Base-by-base conservation (phyloP, 306 rosid genomes). In the Comarum palustre region DNA sequence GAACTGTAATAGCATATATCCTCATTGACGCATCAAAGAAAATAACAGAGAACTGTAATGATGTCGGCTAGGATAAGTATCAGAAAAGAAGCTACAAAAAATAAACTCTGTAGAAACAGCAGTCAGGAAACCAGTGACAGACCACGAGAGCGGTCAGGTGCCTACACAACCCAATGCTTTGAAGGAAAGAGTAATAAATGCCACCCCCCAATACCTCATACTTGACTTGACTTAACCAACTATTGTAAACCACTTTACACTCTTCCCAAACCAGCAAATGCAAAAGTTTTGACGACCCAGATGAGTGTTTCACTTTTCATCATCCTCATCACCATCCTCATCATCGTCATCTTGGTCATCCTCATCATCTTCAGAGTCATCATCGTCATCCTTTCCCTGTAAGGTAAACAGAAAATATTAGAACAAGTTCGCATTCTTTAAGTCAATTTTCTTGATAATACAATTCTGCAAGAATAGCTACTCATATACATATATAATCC, bases 321-420 rank as follows among this genome's bases (percentile, higher is more conserved):
- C 88, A 0, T 80, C 89, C 46, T 86, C 88, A 8, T 78, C 91
- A 1, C 77, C 88, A 5, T 76, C 96, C 0, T 86, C 90, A 0
- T 87, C 92, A 0, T 86, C 88, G 4, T 88, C 92, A 0, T 83
- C 93, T 0, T 88, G 79, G 5, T 85, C 97, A 4, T 88, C 84
- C 0, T 90, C 91, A 19, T 90, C 97, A 1, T 90, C 96, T 27
- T 89, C 96, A 7, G 91, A 83, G 62, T 84, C 93, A 0, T 82
- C 88, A 22, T 82, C 92, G 0, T 57, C 75, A 29, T 85, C 87
- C 78, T 87, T 86, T 69, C 79, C 92, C 96, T 92, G 87, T 71
- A 3, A 74, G 22, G 36, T 3, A 59, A 76, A 65, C 57, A 61
- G 46, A 41, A 7, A 68, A 24, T 27, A 61, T 20, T 59, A 58